phyloP scores from a whole-genome alignment of 1,284 basidiomycete species.

The Ganoderma sinense region DNA sequence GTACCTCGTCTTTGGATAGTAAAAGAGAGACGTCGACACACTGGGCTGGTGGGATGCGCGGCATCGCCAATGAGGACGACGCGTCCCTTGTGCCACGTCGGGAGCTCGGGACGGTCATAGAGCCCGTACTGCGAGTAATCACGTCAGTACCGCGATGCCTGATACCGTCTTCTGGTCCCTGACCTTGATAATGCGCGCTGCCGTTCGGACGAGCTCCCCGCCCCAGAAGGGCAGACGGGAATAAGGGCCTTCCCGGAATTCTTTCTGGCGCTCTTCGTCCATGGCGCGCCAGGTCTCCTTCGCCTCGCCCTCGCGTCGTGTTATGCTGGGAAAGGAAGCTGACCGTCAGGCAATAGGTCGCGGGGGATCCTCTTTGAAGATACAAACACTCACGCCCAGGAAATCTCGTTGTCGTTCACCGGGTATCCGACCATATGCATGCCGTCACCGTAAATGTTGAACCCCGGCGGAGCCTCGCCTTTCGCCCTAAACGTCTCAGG shows the following conservation, averaged over 20 bases:
- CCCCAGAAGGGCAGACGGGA: conserved; percentile 46
- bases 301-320: conserved; percentile 46
- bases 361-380: neutral
- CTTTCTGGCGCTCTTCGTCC: conserved; percentile 41
- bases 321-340: conserved; percentile 39
- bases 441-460: conserved; percentile 48
- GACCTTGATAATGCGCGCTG: conserved; percentile 50
- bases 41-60: conserved; percentile 45
- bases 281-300: conserved; percentile 53
- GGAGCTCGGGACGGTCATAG: conserved; percentile 53
- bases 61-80: conserved; percentile 45
- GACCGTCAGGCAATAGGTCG: neutral
- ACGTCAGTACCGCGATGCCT: neutral
- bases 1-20: neutral
- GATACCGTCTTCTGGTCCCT: neutral
- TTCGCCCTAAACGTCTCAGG: conserved; percentile 31
- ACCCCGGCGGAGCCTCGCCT: conserved; percentile 29
- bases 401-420: conserved; percentile 40
- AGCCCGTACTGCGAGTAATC: conserved; percentile 47
- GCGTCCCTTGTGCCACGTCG: conserved; percentile 49
- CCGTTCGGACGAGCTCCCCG: conserved; percentile 45
- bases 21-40: conserved; percentile 18
- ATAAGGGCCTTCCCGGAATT: conserved; percentile 41
- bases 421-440: conserved; percentile 50
- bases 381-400: conserved; percentile 51